phyloP scores from a whole-genome alignment of 2,329 filamentous ascomycete genomes.

The Amauroascus niger region DNA sequence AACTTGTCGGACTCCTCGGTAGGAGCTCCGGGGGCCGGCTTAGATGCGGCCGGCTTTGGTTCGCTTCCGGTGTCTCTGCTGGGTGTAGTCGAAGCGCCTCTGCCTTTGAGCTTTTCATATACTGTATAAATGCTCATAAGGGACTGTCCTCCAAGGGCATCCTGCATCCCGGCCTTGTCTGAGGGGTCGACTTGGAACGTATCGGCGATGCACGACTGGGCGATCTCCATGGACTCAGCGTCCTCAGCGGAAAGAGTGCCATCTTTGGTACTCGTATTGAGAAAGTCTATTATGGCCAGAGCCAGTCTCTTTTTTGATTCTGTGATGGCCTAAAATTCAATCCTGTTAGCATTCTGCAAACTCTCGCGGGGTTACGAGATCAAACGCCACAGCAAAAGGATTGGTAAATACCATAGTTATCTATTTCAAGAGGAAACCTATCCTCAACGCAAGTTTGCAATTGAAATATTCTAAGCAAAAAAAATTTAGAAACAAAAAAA shows the following conservation, averaged over 20 bases:
- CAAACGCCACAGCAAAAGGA: background rate
- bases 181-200: constrained; percentile 88
- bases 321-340: constrained; percentile 29
- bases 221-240: constrained; percentile 86
- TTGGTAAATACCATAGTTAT: background rate
- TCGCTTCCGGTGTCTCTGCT: constrained; percentile 34
- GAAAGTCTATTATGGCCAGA: constrained; percentile 94
- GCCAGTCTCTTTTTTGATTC: constrained; percentile 76
- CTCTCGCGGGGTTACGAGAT: background rate
- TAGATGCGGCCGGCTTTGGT: constrained; percentile 26
- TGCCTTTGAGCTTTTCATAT: constrained; percentile 85
- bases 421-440: background rate
- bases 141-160: constrained; percentile 76
- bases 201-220: constrained; percentile 86
- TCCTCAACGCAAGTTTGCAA: background rate
- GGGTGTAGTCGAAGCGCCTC: constrained; percentile 40
- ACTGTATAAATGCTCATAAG: constrained; percentile 87
- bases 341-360: constrained; percentile 4
- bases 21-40: constrained; percentile 23
- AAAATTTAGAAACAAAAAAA: background rate
- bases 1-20: constrained; percentile 64
- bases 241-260: constrained; percentile 83
- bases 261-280: constrained; percentile 71
- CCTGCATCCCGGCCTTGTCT: constrained; percentile 60
- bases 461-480: background rate